Conservation (phyloP, 495 filamentous ascomycete genomes). For the Echria macrotheca region DNA sequence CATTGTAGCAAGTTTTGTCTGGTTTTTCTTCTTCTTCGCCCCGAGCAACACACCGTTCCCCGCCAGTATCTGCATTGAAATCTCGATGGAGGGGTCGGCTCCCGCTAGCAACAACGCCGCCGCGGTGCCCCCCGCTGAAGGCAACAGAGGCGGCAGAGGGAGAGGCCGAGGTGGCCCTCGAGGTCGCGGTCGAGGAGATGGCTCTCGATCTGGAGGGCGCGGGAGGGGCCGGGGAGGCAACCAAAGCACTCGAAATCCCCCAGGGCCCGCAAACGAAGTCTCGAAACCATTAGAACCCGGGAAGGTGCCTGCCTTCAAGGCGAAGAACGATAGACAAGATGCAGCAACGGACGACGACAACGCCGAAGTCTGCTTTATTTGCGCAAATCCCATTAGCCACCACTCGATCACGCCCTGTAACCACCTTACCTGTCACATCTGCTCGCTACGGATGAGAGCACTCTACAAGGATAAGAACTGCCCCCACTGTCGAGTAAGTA, state of each 20-base stretch:
- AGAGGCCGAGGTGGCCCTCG: slow-evolving; percentile 28
- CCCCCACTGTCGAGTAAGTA: slow-evolving; percentile 81
- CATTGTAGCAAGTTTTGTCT: not conserved
- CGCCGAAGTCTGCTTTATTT: slow-evolving; percentile 91
- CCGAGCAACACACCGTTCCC: too few species aligned
- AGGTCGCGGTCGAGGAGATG: slow-evolving; percentile 14
- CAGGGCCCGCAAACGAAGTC: slow-evolving; percentile 5
- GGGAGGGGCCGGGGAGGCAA: too few species aligned
- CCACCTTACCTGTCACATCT: slow-evolving; percentile 94
- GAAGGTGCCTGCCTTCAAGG: slow-evolving; percentile 20
- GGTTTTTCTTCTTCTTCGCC: too few species aligned
- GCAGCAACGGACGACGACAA: slow-evolving; percentile 49
- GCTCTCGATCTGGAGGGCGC: slow-evolving; percentile 15
- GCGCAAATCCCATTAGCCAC: slow-evolving; percentile 79
- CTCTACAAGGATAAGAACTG: slow-evolving; percentile 94
- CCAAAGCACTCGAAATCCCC: slow-evolving; percentile 1
- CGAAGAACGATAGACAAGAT: slow-evolving; percentile 15
- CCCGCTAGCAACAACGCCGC: slow-evolving; percentile 7
- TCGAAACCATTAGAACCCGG: slow-evolving; percentile 9
- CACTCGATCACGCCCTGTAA: slow-evolving; percentile 86
- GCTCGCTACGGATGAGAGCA: slow-evolving; percentile 78
- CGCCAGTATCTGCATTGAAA: slow-evolving; percentile 8
- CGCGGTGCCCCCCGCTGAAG: too few species aligned
- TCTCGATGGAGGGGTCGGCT: slow-evolving; percentile 16
- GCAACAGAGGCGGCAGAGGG: slow-evolving; percentile 33